Percentiles rank a stretch among this genome's conserved stretches.
Conservation (phyloP, 805 yeast species). For the Ogataea nitratoaversa region DNA sequence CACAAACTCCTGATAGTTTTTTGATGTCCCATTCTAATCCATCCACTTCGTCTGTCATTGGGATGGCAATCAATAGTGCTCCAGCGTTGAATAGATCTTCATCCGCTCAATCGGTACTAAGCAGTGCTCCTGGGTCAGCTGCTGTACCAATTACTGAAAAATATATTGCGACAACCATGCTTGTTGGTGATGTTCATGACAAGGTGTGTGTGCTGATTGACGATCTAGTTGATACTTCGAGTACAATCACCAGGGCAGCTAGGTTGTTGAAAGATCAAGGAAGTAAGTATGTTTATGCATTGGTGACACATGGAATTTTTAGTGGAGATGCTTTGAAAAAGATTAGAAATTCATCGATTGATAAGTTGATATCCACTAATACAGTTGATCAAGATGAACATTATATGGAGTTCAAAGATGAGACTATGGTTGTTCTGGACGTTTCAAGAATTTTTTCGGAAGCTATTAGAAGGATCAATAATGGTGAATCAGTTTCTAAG, state of each 20-base stretch:
- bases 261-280: slow-evolving; percentile 89
- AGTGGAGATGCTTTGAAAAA: slow-evolving; percentile 85
- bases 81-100: slow-evolving; percentile 10
- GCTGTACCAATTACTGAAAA: slow-evolving; percentile 14
- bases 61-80: slow-evolving; percentile 10
- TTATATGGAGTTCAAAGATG: slow-evolving; percentile 46
- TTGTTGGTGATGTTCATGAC: slow-evolving; percentile 90
- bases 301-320: slow-evolving; percentile 90
- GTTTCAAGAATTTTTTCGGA: slow-evolving; percentile 88
- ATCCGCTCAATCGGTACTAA: slow-evolving; percentile 12
- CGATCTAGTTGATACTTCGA: slow-evolving; percentile 90
- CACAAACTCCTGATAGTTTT: slow-evolving; percentile 9
- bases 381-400: slow-evolving; percentile 81
- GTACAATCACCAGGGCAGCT: slow-evolving; percentile 90
- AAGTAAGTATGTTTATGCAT: slow-evolving; percentile 77
- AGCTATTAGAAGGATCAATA: slow-evolving; percentile 91
- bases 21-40: slow-evolving; percentile 10
- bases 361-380: slow-evolving; percentile 83
- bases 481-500: slow-evolving; percentile 94
- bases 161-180: slow-evolving; percentile 76
- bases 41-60: slow-evolving; percentile 9
- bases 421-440: slow-evolving; percentile 68
- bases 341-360: slow-evolving; percentile 64
- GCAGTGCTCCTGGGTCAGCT: not conserved
- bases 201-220: slow-evolving; percentile 88